These are phyloP conservation scores for Agaricus sinodeliciosus DNA, from an alignment of 768 basidiomycete genomes.

Conservation along the genomic window DNA sequence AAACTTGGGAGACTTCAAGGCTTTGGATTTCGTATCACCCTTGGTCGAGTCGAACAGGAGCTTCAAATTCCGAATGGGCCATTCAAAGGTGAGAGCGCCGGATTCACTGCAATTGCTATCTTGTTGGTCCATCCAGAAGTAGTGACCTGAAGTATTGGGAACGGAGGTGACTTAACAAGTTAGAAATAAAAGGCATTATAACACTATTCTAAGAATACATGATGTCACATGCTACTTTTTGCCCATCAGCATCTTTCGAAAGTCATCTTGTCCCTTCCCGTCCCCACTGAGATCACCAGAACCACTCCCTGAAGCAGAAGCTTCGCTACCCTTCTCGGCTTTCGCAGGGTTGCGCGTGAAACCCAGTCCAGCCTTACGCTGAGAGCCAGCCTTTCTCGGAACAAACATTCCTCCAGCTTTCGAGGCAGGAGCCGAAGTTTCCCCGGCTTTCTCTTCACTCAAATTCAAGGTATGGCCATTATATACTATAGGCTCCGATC, in stretches of 20 bases:
- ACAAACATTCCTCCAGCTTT: conserved; percentile 52
- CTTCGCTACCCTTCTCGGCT: not conserved
- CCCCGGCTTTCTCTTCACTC: conserved; percentile 41
- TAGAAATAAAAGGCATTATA: not conserved
- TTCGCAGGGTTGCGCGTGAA: conserved; percentile 25
- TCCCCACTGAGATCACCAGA: conserved; percentile 6
- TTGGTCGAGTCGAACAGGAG: conserved; percentile 71
- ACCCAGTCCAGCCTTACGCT: conserved; percentile 69
- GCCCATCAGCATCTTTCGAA: conserved; percentile 66
- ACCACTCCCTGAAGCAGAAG: conserved; percentile 9
- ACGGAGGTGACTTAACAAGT: not conserved
- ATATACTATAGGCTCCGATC: conserved; percentile 66
- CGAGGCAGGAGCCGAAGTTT: conserved; percentile 26
- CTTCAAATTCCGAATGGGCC: conserved; percentile 68
- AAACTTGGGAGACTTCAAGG: conserved; percentile 69
- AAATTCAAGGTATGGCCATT: conserved; percentile 55
- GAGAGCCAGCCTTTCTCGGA: conserved; percentile 54
- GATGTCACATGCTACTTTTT: conserved; percentile 6
- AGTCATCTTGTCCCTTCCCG: conserved; percentile 71
- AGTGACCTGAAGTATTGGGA: not conserved
- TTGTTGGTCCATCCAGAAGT: conserved; percentile 5
- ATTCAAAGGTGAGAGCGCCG: conserved; percentile 61
- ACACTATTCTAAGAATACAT: not conserved
- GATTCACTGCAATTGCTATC: conserved; percentile 43
- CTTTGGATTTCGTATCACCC: conserved; percentile 74